Evolutionary conservation across 2,329 filamentous ascomycete species (phyloP).

Genomic region (Blastomyces emzantsi): DNA sequence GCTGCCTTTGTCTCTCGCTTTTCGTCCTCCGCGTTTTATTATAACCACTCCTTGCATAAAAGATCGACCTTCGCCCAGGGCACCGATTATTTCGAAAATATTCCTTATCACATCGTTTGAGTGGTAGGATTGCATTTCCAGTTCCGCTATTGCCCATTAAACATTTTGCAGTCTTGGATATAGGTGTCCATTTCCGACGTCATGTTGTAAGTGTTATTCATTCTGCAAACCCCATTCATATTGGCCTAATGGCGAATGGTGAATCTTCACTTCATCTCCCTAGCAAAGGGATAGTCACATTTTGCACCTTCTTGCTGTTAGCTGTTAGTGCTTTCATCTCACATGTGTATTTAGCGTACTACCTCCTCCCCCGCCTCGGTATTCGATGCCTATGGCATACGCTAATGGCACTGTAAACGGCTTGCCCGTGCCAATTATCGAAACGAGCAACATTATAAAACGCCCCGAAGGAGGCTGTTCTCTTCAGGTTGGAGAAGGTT

Average conservation of each 20-base stretch:
- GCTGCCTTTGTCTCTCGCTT: neutral
- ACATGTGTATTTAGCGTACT: constrained; percentile 56
- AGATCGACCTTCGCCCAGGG: neutral
- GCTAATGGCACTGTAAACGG: constrained; percentile 62
- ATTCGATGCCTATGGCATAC: constrained; percentile 63
- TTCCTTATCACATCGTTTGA: neutral
- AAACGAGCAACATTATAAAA: constrained; percentile 84
- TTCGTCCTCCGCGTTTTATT: too few relatives aligned
- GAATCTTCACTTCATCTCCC: neutral
- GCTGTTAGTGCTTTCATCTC: constrained; percentile 27
- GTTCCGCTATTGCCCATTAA: neutral
- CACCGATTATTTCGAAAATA: neutral
- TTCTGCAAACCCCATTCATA: neutral
- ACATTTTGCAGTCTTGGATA: neutral
- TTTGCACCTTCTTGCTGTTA: neutral
- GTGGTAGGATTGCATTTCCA: neutral
- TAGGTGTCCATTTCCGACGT: constrained; percentile 9
- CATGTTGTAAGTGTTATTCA: constrained; percentile 20
- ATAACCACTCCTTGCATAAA: neutral
- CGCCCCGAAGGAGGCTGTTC: constrained; percentile 79
- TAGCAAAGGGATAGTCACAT: neutral
- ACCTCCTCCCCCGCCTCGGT: constrained; percentile 73
- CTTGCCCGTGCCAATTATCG: constrained; percentile 65
- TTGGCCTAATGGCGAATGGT: neutral
- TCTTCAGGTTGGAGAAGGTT: constrained; percentile 88